Evolutionary conservation across 306 rosid genomes (phyloP).

Genomic region (Purshia tridentata): DNA sequence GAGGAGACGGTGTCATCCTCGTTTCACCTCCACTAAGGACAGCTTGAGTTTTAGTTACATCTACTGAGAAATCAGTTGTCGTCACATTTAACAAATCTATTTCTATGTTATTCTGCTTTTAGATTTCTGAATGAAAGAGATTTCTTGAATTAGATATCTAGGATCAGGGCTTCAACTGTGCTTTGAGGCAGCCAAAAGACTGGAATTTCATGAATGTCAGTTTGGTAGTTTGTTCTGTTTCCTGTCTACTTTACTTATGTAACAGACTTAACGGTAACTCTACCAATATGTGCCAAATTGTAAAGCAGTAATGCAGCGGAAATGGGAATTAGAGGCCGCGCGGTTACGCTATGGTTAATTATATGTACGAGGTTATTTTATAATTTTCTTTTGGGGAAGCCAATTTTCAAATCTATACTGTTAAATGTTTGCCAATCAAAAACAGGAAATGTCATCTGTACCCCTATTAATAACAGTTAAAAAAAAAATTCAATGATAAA

Average conservation of each 20-base stretch:
- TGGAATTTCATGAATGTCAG: not conserved
- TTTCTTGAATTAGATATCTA: not conserved
- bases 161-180: constrained; percentile 10
- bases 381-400: too few species aligned
- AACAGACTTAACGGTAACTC: not conserved
- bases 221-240: constrained; percentile 5
- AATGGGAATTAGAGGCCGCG: too few species aligned
- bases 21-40: constrained; percentile 98
- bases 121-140: constrained; percentile 6
- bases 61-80: not conserved
- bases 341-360: too few species aligned
- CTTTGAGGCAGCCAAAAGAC: constrained; percentile 17
- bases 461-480: too few species aligned
- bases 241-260: not conserved
- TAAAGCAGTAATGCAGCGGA: too few species aligned
- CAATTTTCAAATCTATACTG: too few species aligned
- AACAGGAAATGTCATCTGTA: too few species aligned
- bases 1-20: constrained; percentile 98
- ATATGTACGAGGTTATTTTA: too few species aligned
- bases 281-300: not conserved
- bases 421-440: too few species aligned
- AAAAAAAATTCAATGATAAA: too few species aligned
- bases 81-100: constrained; percentile 3
- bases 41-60: constrained; percentile 39
- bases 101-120: constrained; percentile 5